Conservation (phyloP, 2,329 filamentous ascomycete genomes). For the Trematosphaeria pertusa region DNA sequence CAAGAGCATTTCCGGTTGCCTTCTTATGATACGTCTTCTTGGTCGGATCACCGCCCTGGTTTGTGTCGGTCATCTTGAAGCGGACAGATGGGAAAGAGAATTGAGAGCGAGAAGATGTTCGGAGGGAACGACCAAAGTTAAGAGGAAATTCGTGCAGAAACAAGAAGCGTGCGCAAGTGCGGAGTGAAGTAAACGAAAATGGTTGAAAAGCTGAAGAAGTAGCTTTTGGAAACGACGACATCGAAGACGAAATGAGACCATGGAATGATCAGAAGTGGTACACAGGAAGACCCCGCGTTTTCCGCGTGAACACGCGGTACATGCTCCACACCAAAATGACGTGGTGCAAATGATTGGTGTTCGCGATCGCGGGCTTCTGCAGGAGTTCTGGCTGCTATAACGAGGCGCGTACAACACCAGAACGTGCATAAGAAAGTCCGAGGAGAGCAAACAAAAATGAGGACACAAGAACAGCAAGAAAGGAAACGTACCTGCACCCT, state of each 20-base stretch:
- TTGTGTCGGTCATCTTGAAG: slow-evolving; percentile 56
- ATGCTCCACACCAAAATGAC: slow-evolving; percentile 13
- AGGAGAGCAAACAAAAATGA: no score
- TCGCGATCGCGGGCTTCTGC: slow-evolving; percentile 8
- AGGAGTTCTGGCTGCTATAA: slow-evolving; percentile 16
- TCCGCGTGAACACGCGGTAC: neutral
- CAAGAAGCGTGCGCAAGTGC: neutral
- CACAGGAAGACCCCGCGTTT: slow-evolving; percentile 1
- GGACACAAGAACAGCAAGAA: neutral
- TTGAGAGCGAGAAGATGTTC: neutral
- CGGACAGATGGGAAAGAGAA: slow-evolving; percentile 9
- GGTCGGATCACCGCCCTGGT: slow-evolving; percentile 54
- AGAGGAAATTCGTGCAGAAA: slow-evolving; percentile 1
- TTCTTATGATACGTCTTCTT: slow-evolving; percentile 75
- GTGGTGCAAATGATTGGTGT: slow-evolving; percentile 8
- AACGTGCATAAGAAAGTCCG: no score
- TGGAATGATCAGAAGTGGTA: neutral
- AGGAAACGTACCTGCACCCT: slow-evolving; percentile 53
- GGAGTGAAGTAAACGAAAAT: no score
- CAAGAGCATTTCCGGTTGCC: slow-evolving; percentile 72
- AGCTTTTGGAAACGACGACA: slow-evolving; percentile 2
- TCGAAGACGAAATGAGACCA: neutral
- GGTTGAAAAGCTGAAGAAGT: neutral
- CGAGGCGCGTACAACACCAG: slow-evolving; percentile 2
- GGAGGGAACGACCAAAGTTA: neutral